Evolutionary conservation across 73 alveolate species (phyloP).

Genomic region (Uronychia setigera): DNA sequence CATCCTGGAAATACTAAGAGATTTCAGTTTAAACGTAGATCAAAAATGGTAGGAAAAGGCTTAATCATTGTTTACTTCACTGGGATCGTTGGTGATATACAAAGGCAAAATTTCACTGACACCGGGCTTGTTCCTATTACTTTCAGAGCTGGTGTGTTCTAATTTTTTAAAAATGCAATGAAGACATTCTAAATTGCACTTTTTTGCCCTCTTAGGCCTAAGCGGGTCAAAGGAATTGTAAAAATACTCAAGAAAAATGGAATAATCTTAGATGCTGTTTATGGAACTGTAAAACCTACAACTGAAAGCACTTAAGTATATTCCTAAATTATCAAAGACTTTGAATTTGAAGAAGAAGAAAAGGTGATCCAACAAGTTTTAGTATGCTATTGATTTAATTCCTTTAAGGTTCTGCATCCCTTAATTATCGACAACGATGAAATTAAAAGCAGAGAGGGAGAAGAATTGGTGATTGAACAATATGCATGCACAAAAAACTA

Average conservation of each 20-base stretch:
- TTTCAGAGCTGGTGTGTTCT: not conserved
- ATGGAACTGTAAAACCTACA: not conserved
- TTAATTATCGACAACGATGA: not conserved
- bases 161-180: not conserved
- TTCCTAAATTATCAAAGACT: not conserved
- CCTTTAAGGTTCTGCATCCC: not conserved
- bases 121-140: not conserved
- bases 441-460: not conserved
- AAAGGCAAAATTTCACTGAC: not conserved
- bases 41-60: not conserved
- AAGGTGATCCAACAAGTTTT: not conserved
- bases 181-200: not conserved
- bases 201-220: not conserved
- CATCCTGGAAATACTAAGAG: not conserved
- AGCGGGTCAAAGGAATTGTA: not conserved
- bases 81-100: not conserved
- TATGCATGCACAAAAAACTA: not conserved
- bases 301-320: not conserved
- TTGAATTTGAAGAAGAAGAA: not conserved
- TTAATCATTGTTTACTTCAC: not conserved
- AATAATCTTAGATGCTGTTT: not conserved
- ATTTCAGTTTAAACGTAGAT: not conserved
- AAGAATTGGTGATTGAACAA: not conserved
- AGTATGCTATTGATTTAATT: not conserved
- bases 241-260: not conserved